A percentile compares a stretch with the other conserved stretches of the same genome.
phyloP scores from a whole-genome alignment of 2,329 filamentous ascomycete genomes.

The Fusarium algeriense region DNA sequence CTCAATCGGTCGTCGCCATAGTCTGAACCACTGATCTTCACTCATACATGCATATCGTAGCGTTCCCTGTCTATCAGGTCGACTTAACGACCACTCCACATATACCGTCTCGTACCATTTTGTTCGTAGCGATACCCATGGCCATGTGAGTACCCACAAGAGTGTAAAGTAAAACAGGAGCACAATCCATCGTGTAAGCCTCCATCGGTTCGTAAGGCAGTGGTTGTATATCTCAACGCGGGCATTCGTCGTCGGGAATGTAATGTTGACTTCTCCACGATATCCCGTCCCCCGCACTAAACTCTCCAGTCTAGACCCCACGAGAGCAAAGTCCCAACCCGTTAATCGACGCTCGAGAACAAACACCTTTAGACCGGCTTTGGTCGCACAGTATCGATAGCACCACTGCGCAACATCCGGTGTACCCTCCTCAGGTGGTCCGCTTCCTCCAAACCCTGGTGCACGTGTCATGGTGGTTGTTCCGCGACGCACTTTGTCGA shows the following conservation, averaged over 20 bases:
- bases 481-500: conserved; percentile 74
- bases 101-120: conserved; percentile 74
- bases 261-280: conserved; percentile 69
- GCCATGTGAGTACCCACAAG: conserved; percentile 78
- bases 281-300: conserved; percentile 76
- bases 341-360: conserved; percentile 63
- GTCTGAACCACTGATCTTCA: conserved; percentile 71
- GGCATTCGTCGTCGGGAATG: conserved; percentile 69
- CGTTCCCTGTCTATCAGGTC: conserved; percentile 47
- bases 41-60: conserved; percentile 66
- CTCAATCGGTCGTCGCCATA: conserved; percentile 72
- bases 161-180: conserved; percentile 76
- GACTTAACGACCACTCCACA: conserved; percentile 66
- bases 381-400: conserved; percentile 72
- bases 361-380: conserved; percentile 69
- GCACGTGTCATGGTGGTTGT: conserved; percentile 67
- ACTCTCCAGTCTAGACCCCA: conserved; percentile 65
- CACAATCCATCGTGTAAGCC: conserved; percentile 71
- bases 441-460: conserved; percentile 55
- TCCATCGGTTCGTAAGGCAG: conserved; percentile 72
- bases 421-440: conserved; percentile 48
- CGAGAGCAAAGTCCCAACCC: conserved; percentile 69
- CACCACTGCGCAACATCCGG: conserved; percentile 70
- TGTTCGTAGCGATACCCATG: conserved; percentile 75
- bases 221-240: conserved; percentile 73